phyloP scores from a whole-genome alignment of 768 basidiomycete genomes.

The Amanita phalloides region DNA sequence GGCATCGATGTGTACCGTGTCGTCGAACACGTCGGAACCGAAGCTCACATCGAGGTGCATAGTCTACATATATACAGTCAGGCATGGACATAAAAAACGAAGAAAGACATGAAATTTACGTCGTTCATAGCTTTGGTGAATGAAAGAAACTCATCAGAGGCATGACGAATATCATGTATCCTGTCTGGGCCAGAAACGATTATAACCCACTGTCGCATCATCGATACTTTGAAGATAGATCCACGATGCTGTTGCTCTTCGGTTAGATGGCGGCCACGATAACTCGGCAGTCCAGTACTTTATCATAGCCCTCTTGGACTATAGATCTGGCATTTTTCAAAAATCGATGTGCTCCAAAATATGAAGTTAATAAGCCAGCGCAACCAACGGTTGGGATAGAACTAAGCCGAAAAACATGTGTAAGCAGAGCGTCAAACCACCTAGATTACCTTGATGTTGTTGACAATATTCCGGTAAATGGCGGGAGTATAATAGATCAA shows the following conservation, averaged over 20 bases:
- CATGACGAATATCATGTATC: constrained; percentile 33
- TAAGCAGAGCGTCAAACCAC: too few species aligned
- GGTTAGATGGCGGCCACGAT: too few species aligned
- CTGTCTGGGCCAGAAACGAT: constrained; percentile 22
- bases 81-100: not conserved
- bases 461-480: too few species aligned
- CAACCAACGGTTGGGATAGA: not conserved
- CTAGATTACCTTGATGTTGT: too few species aligned
- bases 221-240: too few species aligned
- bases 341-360: too few species aligned
- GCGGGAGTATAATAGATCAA: too few species aligned
- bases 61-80: constrained; percentile 8
- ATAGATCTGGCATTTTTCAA: constrained; percentile 6
- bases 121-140: constrained; percentile 24
- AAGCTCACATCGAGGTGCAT: constrained; percentile 25
- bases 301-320: constrained; percentile 12
- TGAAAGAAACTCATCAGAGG: constrained; percentile 35
- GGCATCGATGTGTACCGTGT: too few species aligned
- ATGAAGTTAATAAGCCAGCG: not conserved
- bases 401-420: not conserved
- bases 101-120: not conserved
- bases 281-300: too few species aligned
- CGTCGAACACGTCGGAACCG: constrained; percentile 13
- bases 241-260: too few species aligned
- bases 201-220: too few species aligned